Base-by-base conservation (phyloP, 2,329 filamentous ascomycete species). In the Escovopsis sp. region DNA sequence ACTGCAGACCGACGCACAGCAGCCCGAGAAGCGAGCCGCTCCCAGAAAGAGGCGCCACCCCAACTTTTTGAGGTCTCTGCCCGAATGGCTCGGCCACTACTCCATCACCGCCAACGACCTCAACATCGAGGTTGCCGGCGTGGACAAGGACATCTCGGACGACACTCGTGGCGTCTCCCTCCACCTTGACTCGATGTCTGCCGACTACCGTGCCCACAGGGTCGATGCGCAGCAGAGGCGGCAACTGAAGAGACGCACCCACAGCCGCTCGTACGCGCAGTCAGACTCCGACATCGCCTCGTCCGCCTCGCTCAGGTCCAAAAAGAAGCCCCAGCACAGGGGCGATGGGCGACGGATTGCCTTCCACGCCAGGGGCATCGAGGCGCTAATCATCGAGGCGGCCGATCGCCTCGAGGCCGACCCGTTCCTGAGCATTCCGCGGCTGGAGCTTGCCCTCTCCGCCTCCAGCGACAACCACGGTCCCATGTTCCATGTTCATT, bases 381-480 rank as follows among this genome's bases (percentile, higher is more conserved):
- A 96, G 59, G 86, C 82, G 0, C 89, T 91, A 52, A 83, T 96
- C 39, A 80, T 96, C 39, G 91, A 98, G 58, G 83, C 82, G 0
- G 73, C 82, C 3, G 85, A 95, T 47, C 82, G 78, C 48, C 82
- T 87, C 60, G 87, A 95, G 57, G 67, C 77, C 3, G 86, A 95
- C 44, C 80, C 88, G 1, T 96, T 95, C 56, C 60, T 96, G 49
- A 83, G 77, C 35, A 68, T 98, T 45, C 91, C 93, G 26, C 77
- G 82, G 32, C 86, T 94, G 51, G 91, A 98, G 57, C 69, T 95
- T 26, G 82, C 85, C 1, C 73, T 96, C 43, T 86, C 82, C 26
- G 93, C 91, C 0, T 71, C 79, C 4, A 93, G 85, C 49, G 91
- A 98, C 59, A 76, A 76, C 28, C 85, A 94, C 54, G 89, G 88